A percentile compares a stretch with the other conserved stretches of the same genome.
These are phyloP conservation scores for Berkeleyomyces basicola DNA, from an alignment of 2,329 filamentous ascomycete genomes.

Conservation along the genomic window DNA sequence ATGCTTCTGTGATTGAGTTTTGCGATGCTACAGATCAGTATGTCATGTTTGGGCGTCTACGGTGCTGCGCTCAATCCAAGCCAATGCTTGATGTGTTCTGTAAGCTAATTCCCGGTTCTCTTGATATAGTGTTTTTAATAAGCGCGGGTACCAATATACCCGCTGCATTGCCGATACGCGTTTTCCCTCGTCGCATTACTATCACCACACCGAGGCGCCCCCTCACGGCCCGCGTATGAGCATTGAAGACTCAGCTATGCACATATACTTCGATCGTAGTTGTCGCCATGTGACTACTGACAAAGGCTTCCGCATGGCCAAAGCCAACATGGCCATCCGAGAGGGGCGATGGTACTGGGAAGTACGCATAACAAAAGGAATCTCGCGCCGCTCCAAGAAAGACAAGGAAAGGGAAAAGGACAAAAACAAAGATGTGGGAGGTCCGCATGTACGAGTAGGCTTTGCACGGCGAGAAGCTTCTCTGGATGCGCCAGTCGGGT, in stretches of 20 bases:
- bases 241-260: slow-evolving; percentile 78
- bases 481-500: slow-evolving; percentile 68
- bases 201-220: slow-evolving; percentile 71
- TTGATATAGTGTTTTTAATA: slow-evolving; percentile 39
- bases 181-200: slow-evolving; percentile 76
- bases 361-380: slow-evolving; percentile 71
- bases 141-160: slow-evolving; percentile 69
- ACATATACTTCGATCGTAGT: slow-evolving; percentile 64
- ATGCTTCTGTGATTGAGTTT: slow-evolving; percentile 38
- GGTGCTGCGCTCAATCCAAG: background rate
- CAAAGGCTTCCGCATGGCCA: slow-evolving; percentile 81
- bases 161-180: slow-evolving; percentile 79
- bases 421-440: slow-evolving; percentile 27
- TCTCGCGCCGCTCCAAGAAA: slow-evolving; percentile 30
- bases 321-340: slow-evolving; percentile 77
- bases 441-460: slow-evolving; percentile 63
- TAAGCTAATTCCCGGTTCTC: background rate
- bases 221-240: slow-evolving; percentile 75
- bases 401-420: slow-evolving; percentile 19
- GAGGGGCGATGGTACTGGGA: slow-evolving; percentile 92
- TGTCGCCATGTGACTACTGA: slow-evolving; percentile 71
- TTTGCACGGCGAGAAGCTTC: slow-evolving; percentile 71
- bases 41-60: slow-evolving; percentile 18
- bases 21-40: slow-evolving; percentile 49
- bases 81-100: too few species aligned